Evolutionary conservation across 164 flowering plant genomes (phyloP).

Genomic region (Euptelea pleiosperma): DNA sequence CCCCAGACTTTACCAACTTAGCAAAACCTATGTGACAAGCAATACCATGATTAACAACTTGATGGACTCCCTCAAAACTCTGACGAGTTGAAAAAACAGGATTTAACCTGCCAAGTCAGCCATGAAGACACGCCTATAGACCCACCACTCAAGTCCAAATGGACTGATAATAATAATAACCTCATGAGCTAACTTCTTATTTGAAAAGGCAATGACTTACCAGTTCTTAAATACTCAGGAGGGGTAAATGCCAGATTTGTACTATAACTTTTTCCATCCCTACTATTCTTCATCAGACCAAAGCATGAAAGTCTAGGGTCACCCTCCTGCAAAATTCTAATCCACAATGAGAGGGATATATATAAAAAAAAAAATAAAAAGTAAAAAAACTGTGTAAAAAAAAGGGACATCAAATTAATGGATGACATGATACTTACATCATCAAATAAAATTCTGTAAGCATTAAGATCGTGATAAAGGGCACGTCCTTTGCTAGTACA

Average conservation of each 20-base stretch:
- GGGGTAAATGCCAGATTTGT: slow-evolving; percentile 91
- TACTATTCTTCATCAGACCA: slow-evolving; percentile 92
- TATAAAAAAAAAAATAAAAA: too few relatives aligned
- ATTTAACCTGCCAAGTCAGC: too few relatives aligned
- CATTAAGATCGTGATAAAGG: slow-evolving; percentile 90
- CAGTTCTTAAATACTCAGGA: slow-evolving; percentile 83
- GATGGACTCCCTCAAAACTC: too few relatives aligned
- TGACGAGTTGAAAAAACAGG: too few relatives aligned
- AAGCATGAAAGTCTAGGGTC: slow-evolving; percentile 85
- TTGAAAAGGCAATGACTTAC: slow-evolving; percentile 27
- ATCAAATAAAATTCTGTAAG: slow-evolving; percentile 82
- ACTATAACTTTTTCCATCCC: slow-evolving; percentile 91
- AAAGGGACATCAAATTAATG: slow-evolving; percentile 1
- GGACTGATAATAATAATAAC: too few relatives aligned
- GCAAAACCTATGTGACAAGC: too few relatives aligned
- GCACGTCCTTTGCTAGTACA: slow-evolving; percentile 83
- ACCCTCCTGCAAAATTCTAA: slow-evolving; percentile 50
- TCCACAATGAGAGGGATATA: slow-evolving; percentile 10
- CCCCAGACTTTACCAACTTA: too few relatives aligned
- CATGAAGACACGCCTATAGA: too few relatives aligned
- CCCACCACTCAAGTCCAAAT: not conserved
- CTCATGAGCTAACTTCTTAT: not conserved
- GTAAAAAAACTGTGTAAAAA: not conserved
- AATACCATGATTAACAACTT: too few relatives aligned
- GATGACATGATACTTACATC: slow-evolving; percentile 42